phyloP scores from a whole-genome alignment of 345 rosid genomes.

The Nephelium lappaceum region DNA sequence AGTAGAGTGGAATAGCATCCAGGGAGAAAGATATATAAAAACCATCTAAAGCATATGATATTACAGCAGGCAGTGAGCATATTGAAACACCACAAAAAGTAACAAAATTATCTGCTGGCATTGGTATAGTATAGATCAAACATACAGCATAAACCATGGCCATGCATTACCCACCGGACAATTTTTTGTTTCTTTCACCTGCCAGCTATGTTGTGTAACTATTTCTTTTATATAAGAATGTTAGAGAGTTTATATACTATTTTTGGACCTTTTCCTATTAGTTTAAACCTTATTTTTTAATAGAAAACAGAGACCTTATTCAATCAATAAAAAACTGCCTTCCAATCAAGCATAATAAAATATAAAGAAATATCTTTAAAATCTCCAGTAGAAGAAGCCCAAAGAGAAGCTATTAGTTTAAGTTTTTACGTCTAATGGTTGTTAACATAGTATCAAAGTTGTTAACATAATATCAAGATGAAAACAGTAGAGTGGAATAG shows the following conservation, averaged over 20 bases:
- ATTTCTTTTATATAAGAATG: background rate
- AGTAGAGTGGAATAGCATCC: background rate
- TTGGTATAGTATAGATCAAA: background rate
- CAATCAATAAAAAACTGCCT: no score
- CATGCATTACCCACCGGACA: background rate
- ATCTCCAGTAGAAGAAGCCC: no score
- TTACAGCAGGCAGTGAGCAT: conserved; percentile 15
- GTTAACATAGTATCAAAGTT: no score
- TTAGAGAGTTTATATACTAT: background rate
- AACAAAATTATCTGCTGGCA: no score
- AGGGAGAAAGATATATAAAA: background rate
- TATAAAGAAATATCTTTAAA: no score
- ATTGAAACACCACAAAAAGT: background rate
- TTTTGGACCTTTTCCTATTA: no score
- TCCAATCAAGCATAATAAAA: no score
- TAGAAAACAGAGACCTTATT: no score
- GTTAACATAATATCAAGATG: no score
- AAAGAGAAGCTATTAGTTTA: no score
- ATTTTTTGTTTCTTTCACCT: background rate
- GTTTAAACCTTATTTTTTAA: no score
- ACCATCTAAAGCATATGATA: background rate
- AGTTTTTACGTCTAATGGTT: no score
- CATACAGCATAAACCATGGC: background rate
- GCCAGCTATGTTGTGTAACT: background rate
- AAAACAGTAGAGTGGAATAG: background rate